Percentiles rank a stretch among this genome's conserved stretches.
Evolutionary conservation across 2,329 filamentous ascomycete genomes (phyloP).

Genomic region (Mycosphaerella sp.): DNA sequence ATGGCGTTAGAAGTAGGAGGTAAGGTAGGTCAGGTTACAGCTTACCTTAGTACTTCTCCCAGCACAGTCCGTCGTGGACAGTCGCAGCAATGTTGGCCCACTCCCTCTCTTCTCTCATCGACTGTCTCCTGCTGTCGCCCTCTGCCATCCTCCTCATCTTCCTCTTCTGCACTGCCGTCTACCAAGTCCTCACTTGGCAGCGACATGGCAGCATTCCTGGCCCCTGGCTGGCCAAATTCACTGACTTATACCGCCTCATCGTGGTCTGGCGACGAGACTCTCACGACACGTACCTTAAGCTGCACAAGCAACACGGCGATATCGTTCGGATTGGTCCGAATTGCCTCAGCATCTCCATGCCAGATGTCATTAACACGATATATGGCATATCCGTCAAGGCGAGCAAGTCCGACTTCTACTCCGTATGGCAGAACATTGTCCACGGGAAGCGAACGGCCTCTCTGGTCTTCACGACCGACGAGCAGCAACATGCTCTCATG

Average conservation of each 20-base stretch:
- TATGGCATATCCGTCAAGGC: slow-evolving; percentile 44
- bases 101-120: not conserved
- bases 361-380: slow-evolving; percentile 52
- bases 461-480: slow-evolving; percentile 27
- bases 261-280: slow-evolving; percentile 60
- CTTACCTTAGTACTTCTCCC: not conserved
- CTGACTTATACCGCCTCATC: slow-evolving; percentile 30
- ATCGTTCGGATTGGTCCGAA: slow-evolving; percentile 69
- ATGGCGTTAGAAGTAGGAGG: no score
- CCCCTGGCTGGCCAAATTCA: slow-evolving; percentile 50
- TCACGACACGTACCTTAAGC: slow-evolving; percentile 43
- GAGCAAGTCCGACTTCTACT: slow-evolving; percentile 14
- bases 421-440: slow-evolving; percentile 23
- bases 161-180: not conserved
- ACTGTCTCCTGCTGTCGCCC: slow-evolving; percentile 1
- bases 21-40: no score
- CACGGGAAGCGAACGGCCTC: slow-evolving; percentile 22
- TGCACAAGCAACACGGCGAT: slow-evolving; percentile 62
- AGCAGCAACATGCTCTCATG: slow-evolving; percentile 23
- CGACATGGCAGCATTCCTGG: slow-evolving; percentile 41
- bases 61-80: not conserved
- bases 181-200: slow-evolving; percentile 12
- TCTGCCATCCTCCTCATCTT: not conserved
- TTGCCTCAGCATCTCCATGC: slow-evolving; percentile 66
- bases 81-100: slow-evolving; percentile 3